These are phyloP conservation scores for Solanum virginianum DNA, from an alignment of 257 asterid genomes.

Conservation along the genomic window DNA sequence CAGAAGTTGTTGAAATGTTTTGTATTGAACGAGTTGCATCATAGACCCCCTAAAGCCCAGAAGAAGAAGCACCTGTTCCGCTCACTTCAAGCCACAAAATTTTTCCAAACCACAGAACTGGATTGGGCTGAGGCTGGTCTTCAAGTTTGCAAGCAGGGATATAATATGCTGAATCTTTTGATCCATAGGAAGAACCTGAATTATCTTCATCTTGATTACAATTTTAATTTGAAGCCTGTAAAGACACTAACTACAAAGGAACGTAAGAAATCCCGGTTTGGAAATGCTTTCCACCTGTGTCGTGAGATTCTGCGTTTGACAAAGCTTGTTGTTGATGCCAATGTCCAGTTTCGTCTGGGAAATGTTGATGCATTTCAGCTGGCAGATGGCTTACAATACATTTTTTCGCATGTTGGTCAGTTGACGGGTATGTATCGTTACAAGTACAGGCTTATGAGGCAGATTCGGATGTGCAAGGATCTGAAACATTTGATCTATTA, in stretches of 20 bases:
- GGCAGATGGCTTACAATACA: conserved; percentile 98
- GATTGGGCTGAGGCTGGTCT: conserved; percentile 99
- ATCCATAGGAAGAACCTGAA: conserved; percentile 93
- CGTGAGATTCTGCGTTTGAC: conserved; percentile 96
- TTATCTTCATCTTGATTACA: conserved; percentile 91
- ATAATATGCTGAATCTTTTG: conserved; percentile 88
- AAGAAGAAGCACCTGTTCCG: conserved; percentile 88
- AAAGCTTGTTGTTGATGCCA: conserved; percentile 96
- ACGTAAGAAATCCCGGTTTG: conserved; percentile 91
- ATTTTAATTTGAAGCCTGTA: conserved; percentile 94
- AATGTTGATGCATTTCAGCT: conserved; percentile 97
- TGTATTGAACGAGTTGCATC: conserved; percentile 95
- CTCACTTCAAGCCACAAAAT: conserved; percentile 93
- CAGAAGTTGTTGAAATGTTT: conserved; percentile 93
- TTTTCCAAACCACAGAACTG: conserved; percentile 93
- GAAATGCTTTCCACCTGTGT: conserved; percentile 98
- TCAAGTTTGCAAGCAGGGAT: conserved; percentile 98
- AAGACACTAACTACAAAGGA: conserved; percentile 98
- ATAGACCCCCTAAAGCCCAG: conserved; percentile 98
- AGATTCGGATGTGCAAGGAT: conserved; percentile 98
- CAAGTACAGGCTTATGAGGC: conserved; percentile 98
- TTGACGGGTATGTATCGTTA: conserved; percentile 98
- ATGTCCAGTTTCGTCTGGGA: conserved; percentile 96
- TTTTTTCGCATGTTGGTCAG: conserved; percentile 97
- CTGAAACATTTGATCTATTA: conserved; percentile 94